Evolutionary conservation across 768 basidiomycete species (phyloP).

Genomic region (Cystofilobasidium bisporidii): DNA sequence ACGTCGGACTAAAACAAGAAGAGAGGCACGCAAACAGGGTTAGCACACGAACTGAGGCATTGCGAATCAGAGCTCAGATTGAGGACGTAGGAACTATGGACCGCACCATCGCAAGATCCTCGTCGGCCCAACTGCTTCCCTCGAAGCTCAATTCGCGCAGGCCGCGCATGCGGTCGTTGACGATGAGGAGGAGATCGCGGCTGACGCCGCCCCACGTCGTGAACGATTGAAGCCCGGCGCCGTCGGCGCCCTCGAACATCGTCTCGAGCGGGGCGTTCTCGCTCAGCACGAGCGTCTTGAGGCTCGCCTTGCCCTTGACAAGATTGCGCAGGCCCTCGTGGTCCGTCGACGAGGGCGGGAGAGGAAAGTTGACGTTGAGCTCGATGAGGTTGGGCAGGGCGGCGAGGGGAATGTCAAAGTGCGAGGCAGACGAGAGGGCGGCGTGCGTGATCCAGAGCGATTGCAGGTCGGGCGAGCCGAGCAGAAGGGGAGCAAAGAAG

Average conservation of each 20-base stretch:
- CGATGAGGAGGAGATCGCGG: neutral
- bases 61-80: no score
- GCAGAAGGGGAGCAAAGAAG: neutral
- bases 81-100: no score
- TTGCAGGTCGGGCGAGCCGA: neutral
- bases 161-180: neutral
- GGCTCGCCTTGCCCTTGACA: neutral
- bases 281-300: neutral
- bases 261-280: neutral
- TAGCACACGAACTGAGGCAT: no score
- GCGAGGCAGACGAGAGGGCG: neutral
- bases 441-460: conserved; percentile 2
- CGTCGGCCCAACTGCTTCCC: neutral
- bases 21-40: neutral
- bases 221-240: neutral
- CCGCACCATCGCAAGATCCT: neutral
- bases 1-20: neutral
- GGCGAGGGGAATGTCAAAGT: neutral
- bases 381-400: neutral
- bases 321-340: neutral
- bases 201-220: conserved; percentile 4
- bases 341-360: neutral
- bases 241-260: neutral
- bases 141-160: neutral
- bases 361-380: neutral